Base-by-base conservation (phyloP, 1,284 basidiomycete species). In the Farysia itapuensis region DNA sequence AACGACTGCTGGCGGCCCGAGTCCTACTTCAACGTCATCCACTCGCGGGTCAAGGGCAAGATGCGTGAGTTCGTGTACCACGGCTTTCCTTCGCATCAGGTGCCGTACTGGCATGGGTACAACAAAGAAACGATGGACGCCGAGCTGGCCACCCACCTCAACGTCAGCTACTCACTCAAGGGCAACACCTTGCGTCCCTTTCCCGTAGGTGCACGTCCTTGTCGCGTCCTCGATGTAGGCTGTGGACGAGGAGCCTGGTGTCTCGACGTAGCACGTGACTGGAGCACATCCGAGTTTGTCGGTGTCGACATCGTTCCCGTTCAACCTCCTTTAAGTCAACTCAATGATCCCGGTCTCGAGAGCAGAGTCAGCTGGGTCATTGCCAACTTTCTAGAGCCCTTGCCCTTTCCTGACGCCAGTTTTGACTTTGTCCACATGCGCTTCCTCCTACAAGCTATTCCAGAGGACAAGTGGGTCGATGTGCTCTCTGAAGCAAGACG, bases 391-490 rank as follows among this genome's bases (percentile, higher is more conserved):
- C 43, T 71, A 20, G 64, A 70, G 22, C 60, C 45, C 9, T 31
- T 67, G 13, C 64, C 67, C 1, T 71, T 71, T 37, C 69, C 69
- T 7, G 64, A 69, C 35, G 56, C 45, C 19, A 48, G 44, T 29
- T 71, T 71, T 43, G 69, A 71, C 46, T 71, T 50, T 13, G 53
- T 71, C 26, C 69, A 71, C 28, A 47, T 64, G 6, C 52, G 67
- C 6, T 64, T 45, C 35, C 11, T 71, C 11, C 14, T 34, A 4
- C 44, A 43, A 20, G 60, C 45, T 20, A 42, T 71, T 9, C 64
- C 64, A 11, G 66, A 71, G 30, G 54, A 67, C 28, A 53, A 43
- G 33, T 70, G 67, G 68, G 21, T 44, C 26, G 48, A 54, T 13
- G 13, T 71, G 7, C 35, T 71, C 9, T 31, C 43, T 5, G 67